Evolutionary conservation across 2,329 filamentous ascomycete genomes (phyloP).

Genomic region (Beauveria brongniartii): DNA sequence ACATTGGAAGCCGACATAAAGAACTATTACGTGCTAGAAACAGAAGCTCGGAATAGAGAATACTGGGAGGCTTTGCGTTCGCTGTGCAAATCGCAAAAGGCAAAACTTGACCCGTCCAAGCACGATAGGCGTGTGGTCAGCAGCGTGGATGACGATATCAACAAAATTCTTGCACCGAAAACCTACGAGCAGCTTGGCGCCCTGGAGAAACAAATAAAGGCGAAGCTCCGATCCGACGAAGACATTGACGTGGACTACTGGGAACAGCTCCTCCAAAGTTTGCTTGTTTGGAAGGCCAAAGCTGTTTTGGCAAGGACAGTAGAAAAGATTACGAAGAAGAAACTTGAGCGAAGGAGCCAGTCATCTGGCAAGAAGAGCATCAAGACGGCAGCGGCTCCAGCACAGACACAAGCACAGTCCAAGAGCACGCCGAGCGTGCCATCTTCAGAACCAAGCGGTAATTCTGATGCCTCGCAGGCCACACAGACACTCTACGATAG

Average conservation of each 20-base stretch:
- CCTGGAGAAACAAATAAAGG: conserved; percentile 77
- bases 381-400: background rate
- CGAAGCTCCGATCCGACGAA: conserved; percentile 80
- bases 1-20: conserved; percentile 77
- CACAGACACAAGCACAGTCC: conserved; percentile 15
- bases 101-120: conserved; percentile 52
- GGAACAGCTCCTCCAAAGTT: conserved; percentile 80
- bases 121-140: conserved; percentile 67
- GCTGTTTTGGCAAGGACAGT: conserved; percentile 74
- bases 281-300: conserved; percentile 87
- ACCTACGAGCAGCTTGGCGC: conserved; percentile 76
- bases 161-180: conserved; percentile 79
- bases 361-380: conserved; percentile 44
- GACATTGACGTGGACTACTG: conserved; percentile 96
- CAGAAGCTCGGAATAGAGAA: conserved; percentile 65
- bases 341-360: conserved; percentile 2
- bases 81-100: conserved; percentile 68
- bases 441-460: background rate
- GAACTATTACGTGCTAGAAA: conserved; percentile 75
- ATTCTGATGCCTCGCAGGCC: conserved; percentile 77
- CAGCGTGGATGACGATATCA: conserved; percentile 80
- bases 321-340: conserved; percentile 59
- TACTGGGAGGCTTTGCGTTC: conserved; percentile 91
- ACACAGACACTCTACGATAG: conserved; percentile 87
- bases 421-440: background rate